Percentiles rank a stretch among this genome's conserved stretches.
Evolutionary conservation across 1,284 basidiomycete genomes (phyloP).

Genomic region (Ceraceosorus guamensis): DNA sequence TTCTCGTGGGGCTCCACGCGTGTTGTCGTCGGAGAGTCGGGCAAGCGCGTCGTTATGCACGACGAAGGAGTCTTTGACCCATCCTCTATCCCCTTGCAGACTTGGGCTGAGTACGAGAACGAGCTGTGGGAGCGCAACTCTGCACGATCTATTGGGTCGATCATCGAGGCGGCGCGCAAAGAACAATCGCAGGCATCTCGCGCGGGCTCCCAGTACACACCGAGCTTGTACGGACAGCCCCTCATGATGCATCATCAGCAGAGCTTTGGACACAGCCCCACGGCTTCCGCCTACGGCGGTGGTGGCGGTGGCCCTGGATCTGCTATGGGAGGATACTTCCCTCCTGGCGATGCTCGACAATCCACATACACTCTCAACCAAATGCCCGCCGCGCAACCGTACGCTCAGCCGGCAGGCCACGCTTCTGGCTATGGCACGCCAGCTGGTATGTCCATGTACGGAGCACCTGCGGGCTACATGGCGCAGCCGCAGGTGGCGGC

Average conservation of each 20-base stretch:
- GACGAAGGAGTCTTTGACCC: slow-evolving; percentile 97
- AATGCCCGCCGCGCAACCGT: slow-evolving; percentile 3
- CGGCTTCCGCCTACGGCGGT: slow-evolving; percentile 20
- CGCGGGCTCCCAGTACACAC: slow-evolving; percentile 27
- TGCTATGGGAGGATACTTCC: slow-evolving; percentile 16
- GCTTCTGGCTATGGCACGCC: slow-evolving; percentile 23
- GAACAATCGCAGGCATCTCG: slow-evolving; percentile 32
- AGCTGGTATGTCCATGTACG: slow-evolving; percentile 32
- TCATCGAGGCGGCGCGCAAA: slow-evolving; percentile 30
- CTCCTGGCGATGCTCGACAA: slow-evolving; percentile 19
- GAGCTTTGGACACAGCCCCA: slow-evolving; percentile 29
- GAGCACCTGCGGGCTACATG: slow-evolving; percentile 20
- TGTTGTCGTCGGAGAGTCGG: slow-evolving; percentile 85
- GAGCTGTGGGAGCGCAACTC: slow-evolving; percentile 57
- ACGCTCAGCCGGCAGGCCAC: too few species aligned
- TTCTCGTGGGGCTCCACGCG: slow-evolving; percentile 90
- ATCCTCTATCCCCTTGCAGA: slow-evolving; percentile 81
- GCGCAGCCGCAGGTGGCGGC: slow-evolving; percentile 16
- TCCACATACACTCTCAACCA: slow-evolving; percentile 26
- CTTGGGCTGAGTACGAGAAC: slow-evolving; percentile 92
- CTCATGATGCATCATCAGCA: slow-evolving; percentile 6
- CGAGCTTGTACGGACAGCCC: slow-evolving; percentile 6
- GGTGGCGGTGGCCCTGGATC: slow-evolving; percentile 6
- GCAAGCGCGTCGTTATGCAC: slow-evolving; percentile 76
- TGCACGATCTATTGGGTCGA: slow-evolving; percentile 28